Evolutionary conservation across 2,329 filamentous ascomycete genomes (phyloP).

Genomic region (Metarhizium sp.): DNA sequence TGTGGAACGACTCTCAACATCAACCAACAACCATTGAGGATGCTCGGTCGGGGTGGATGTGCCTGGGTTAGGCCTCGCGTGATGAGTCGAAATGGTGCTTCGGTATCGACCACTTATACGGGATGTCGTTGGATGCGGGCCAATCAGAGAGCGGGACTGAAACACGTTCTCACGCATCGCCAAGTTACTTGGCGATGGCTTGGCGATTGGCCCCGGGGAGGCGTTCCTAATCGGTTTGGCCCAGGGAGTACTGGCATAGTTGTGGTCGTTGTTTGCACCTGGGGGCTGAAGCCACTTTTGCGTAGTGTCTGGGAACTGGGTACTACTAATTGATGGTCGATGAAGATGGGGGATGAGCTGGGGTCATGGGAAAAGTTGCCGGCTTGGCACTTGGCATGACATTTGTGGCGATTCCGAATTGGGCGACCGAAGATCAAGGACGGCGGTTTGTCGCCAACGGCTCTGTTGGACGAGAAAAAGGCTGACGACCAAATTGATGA

Average conservation of each 20-base stretch:
- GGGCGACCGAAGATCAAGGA: background rate
- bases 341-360: background rate
- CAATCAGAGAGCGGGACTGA: background rate
- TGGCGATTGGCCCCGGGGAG: background rate
- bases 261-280: background rate
- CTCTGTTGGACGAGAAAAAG: background rate
- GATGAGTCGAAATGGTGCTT: slow-evolving; percentile 1
- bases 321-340: background rate
- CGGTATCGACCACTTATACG: background rate
- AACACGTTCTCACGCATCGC: slow-evolving; percentile 1
- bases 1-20: background rate
- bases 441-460: background rate
- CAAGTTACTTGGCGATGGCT: background rate
- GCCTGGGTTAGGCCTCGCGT: background rate
- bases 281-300: background rate
- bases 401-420: background rate
- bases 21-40: background rate
- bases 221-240: background rate
- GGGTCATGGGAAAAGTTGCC: slow-evolving; percentile 4
- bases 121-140: background rate
- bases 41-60: background rate
- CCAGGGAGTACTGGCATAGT: background rate
- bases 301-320: background rate
- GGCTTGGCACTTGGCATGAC: slow-evolving; percentile 2
- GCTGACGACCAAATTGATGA: too few species aligned